Evolutionary conservation across 768 basidiomycete species (phyloP), one percentile per base, ranked within the genome.

Genomic region (Serendipita sp.): DNA sequence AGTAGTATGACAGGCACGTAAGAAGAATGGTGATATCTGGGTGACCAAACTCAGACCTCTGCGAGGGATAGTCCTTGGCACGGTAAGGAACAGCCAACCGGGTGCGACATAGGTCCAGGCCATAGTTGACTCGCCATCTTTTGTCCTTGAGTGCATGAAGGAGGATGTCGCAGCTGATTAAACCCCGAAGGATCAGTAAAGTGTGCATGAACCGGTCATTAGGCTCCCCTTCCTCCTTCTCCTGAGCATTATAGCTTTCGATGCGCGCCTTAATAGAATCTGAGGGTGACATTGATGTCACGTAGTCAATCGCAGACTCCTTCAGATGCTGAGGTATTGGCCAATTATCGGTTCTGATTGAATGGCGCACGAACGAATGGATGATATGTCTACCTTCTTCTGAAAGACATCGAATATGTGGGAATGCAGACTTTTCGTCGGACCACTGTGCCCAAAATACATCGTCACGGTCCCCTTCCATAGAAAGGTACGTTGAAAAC

Each of bases 81-180:
- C 67, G 80, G 64, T 79, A 82, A 0, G 81, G 81, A 0, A 82
- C 80, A 0, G 81, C 80, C 0, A 82, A 74, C 67, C 78, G 70
- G 1, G 79, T 75, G 2, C 81, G 75, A 3, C 52, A 66, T 1
- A 68, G 68, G 58, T 78, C 77, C 3, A 80, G 74, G 2, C 81
- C 81, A 66, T 79, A 83, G 51, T 82, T 77, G 0, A 82, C 81
- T 35, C 81, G 69, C 79, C 80, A 82, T 10, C 79, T 75, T 52
- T 72, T 74, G 16, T 75, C 72, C 36, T 69, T 70, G 0, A 83
- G 69, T 0, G 71, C 70, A 54, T 76, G 76, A 1, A 70, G 44
- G 1, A 83, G 70, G 8, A 83, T 75, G 0, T 77, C 78, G 1
- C 73, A 70, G 0, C 72, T 76, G 36, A 82, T 64, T 1, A 82